phyloP scores from a whole-genome alignment of 1,139 yeast genomes.

The Zygosaccharomyces pseudobailii region DNA sequence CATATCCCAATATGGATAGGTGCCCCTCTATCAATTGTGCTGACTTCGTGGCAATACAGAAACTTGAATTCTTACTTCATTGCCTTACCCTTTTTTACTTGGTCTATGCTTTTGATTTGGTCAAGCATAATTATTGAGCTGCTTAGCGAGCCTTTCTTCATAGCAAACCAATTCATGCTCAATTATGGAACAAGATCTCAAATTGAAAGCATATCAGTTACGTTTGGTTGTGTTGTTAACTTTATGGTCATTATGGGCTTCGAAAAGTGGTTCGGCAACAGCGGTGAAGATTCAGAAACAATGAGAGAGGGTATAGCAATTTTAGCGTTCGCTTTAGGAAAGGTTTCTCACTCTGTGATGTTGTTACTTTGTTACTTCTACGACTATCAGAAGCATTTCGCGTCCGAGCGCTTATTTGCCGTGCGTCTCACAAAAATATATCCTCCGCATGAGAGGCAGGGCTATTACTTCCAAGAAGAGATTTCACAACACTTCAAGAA shows the following conservation, averaged over 20 bases:
- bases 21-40: conserved; percentile 46
- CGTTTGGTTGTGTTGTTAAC: conserved; percentile 57
- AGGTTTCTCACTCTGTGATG: conserved; percentile 57
- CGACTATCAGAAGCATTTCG: conserved; percentile 31
- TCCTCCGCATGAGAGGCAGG: conserved; percentile 9
- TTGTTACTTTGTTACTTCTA: conserved; percentile 38
- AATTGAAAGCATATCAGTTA: conserved; percentile 58
- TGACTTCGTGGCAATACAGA: conserved; percentile 45
- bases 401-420: conserved; percentile 22
- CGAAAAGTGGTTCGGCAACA: conserved; percentile 22
- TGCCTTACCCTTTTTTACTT: conserved; percentile 34
- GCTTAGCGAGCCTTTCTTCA: conserved; percentile 69
- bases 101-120: conserved; percentile 42
- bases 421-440: conserved; percentile 30
- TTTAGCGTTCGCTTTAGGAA: conserved; percentile 71
- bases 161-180: conserved; percentile 62
- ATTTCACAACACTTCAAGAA: conserved; percentile 45
- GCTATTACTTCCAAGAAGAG: conserved; percentile 35
- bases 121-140: conserved; percentile 62
- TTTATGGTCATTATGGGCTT: conserved; percentile 43
- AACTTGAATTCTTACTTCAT: conserved; percentile 38
- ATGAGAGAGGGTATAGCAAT: conserved; percentile 46
- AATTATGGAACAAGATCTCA: conserved; percentile 65
- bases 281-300: conserved; percentile 7
- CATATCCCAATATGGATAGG: conserved; percentile 61